Evolutionary conservation across 1,284 basidiomycete species (phyloP).

Genomic region (Spongispora temasekensis): DNA sequence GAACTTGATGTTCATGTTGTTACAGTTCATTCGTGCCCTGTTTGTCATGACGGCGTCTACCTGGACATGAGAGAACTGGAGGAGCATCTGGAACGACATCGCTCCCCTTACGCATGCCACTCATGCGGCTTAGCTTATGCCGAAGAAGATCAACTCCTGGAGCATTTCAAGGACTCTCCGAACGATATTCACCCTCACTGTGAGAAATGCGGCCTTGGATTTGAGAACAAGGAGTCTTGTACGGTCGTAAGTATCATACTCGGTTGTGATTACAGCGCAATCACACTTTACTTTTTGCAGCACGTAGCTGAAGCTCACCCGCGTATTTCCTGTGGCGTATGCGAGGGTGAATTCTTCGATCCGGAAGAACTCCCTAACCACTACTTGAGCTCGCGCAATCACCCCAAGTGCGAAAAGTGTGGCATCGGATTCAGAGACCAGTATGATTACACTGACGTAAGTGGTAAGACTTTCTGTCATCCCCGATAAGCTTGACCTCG

Average conservation of each 20-base stretch:
- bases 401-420: constrained; percentile 31
- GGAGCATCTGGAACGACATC: constrained; percentile 34
- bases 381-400: constrained; percentile 29
- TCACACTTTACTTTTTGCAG: constrained; percentile 15
- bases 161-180: constrained; percentile 29
- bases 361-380: constrained; percentile 23
- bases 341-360: constrained; percentile 28
- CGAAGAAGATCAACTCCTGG: constrained; percentile 30
- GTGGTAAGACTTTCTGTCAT: constrained; percentile 10
- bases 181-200: constrained; percentile 29
- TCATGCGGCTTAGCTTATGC: constrained; percentile 25
- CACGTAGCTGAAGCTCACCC: constrained; percentile 31
- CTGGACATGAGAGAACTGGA: constrained; percentile 26
- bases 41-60: constrained; percentile 36
- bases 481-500: constrained; percentile 8
- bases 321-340: constrained; percentile 27
- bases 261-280: background rate
- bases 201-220: constrained; percentile 27
- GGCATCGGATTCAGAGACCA: constrained; percentile 31
- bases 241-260: constrained; percentile 19
- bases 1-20: constrained; percentile 33
- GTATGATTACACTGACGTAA: constrained; percentile 32
- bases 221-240: constrained; percentile 18
- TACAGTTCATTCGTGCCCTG: constrained; percentile 35
- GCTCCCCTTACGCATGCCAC: constrained; percentile 26